phyloP scores from a whole-genome alignment of 148 eudicot species.

The Nepenthes mirabilis region DNA sequence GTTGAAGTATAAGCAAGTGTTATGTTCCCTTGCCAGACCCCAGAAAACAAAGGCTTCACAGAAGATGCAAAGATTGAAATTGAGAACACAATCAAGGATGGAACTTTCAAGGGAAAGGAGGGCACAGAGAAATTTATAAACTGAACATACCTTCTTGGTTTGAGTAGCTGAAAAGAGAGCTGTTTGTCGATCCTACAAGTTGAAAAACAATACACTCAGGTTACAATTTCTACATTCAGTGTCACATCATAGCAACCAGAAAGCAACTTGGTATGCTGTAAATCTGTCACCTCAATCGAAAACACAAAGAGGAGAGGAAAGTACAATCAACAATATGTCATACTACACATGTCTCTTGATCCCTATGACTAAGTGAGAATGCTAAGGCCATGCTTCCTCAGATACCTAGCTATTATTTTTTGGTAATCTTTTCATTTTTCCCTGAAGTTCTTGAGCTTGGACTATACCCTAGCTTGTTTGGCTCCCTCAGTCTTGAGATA shows the following conservation, averaged over 20 bases:
- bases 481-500: too few species aligned
- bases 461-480: too few species aligned
- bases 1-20: too few species aligned
- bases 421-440: too few species aligned
- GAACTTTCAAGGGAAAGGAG: not conserved
- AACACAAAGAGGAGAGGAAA: too few species aligned
- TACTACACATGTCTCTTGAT: too few species aligned
- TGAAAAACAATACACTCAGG: not conserved
- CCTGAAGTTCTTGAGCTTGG: too few species aligned
- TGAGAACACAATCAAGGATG: not conserved
- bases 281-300: not conserved
- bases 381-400: too few species aligned
- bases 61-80: not conserved
- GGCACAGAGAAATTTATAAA: not conserved
- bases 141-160: slow-evolving; percentile 58
- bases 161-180: slow-evolving; percentile 98
- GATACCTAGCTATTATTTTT: too few species aligned
- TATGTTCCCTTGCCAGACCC: too few species aligned
- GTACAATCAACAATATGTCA: too few species aligned
- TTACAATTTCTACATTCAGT: not conserved
- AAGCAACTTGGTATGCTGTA: not conserved
- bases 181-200: slow-evolving; percentile 68
- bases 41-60: not conserved
- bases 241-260: not conserved
- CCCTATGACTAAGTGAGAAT: too few species aligned